Percentiles rank a stretch among this genome's conserved stretches.
phyloP scores from a whole-genome alignment of 108 stramenopile species.

The Cyclotella cryptica region DNA sequence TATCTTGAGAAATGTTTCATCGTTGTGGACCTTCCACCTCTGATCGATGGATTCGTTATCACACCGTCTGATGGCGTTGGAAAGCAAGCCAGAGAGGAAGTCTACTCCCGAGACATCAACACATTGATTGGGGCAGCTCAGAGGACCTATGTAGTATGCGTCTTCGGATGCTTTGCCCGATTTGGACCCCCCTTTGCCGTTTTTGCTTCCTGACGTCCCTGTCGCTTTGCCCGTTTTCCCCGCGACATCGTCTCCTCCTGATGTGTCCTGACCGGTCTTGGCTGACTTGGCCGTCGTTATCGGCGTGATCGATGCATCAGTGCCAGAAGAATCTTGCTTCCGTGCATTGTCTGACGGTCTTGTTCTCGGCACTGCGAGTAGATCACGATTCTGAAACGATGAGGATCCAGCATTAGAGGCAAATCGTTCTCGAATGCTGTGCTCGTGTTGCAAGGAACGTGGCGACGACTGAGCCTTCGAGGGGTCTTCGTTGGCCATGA shows the following conservation, averaged over 20 bases:
- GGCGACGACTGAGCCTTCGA: not conserved
- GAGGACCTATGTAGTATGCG: conserved; percentile 9
- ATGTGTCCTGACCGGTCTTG: not conserved
- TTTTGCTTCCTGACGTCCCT: not conserved
- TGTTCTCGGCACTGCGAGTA: not conserved
- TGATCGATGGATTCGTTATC: not conserved
- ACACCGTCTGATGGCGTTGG: not conserved
- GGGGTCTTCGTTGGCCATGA: conserved; percentile 1
- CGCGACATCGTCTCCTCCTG: not conserved
- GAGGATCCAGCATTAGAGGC: not conserved
- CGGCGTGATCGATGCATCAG: no score
- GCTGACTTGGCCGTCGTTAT: not conserved
- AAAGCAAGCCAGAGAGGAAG: not conserved
- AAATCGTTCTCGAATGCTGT: not conserved
- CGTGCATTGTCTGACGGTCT: not conserved
- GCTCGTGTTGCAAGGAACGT: not conserved
- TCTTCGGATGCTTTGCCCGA: not conserved
- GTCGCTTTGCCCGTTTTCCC: not conserved
- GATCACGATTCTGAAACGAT: not conserved
- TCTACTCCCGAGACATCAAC: conserved; percentile 8
- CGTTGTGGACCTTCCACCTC: conserved; percentile 2
- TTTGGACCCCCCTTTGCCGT: not conserved
- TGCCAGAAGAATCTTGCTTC: no score
- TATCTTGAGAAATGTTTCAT: conserved; percentile 20
- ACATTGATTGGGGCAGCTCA: conserved; percentile 9